These are phyloP conservation scores for Penicillium subrubescens DNA, from an alignment of 495 filamentous ascomycete species.

Conservation along the genomic window DNA sequence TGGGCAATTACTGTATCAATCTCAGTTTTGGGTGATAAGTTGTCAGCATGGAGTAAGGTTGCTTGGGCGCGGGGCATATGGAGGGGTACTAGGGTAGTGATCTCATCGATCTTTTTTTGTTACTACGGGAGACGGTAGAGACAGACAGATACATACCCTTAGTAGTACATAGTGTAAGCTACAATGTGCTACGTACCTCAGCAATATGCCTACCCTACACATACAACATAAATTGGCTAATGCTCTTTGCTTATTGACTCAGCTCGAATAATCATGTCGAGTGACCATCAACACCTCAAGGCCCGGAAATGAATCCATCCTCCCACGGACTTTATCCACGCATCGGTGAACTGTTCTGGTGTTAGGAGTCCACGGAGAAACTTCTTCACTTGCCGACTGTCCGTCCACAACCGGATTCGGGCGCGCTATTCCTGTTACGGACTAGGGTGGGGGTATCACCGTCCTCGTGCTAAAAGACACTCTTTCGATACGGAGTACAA, in stretches of 20 bases:
- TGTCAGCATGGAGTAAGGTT: constrained; percentile 3
- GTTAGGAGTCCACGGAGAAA: constrained; percentile 28
- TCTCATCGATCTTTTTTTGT: constrained; percentile 9
- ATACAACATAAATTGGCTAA: neutral
- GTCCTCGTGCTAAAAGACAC: neutral
- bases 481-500: neutral
- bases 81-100: constrained; percentile 42
- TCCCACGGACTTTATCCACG: constrained; percentile 13
- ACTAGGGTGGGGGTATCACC: constrained; percentile 31
- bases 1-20: neutral
- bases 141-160: neutral
- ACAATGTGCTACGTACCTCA: neutral
- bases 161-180: neutral
- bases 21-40: neutral
- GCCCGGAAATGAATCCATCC: neutral
- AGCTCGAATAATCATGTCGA: neutral
- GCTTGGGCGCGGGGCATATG: constrained; percentile 38
- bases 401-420: constrained; percentile 18
- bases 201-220: neutral
- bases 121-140: neutral
- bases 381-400: constrained; percentile 25
- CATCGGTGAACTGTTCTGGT: constrained; percentile 38
- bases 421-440: constrained; percentile 19
- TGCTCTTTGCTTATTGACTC: neutral
- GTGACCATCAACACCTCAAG: neutral